Percentiles rank a stretch among this genome's conserved stretches.
These are phyloP conservation scores for Ormosia emarginata DNA, from an alignment of 306 rosid species.

Conservation along the genomic window DNA sequence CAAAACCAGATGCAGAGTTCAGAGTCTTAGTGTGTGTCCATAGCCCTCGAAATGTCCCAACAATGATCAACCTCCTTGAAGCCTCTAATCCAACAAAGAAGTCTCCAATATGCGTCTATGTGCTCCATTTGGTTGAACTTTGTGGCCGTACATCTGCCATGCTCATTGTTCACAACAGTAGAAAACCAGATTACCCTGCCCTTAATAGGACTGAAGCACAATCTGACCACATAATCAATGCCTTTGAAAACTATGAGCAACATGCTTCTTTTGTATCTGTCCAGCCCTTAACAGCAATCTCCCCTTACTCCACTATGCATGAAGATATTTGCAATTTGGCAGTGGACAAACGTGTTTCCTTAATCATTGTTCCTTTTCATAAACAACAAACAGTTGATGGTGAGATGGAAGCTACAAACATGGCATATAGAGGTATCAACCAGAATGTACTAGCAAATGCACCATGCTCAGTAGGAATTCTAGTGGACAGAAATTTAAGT, in stretches of 20 bases:
- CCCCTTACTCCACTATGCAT: slow-evolving; percentile 93
- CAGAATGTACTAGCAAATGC: slow-evolving; percentile 66
- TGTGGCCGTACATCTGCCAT: slow-evolving; percentile 93
- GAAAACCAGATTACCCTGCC: slow-evolving; percentile 51
- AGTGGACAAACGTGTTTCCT: slow-evolving; percentile 69
- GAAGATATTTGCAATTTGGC: slow-evolving; percentile 83
- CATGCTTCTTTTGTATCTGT: slow-evolving; percentile 52
- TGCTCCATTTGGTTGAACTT: slow-evolving; percentile 83
- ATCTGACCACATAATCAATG: slow-evolving; percentile 80
- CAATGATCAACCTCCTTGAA: slow-evolving; percentile 82
- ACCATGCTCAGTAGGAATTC: slow-evolving; percentile 86
- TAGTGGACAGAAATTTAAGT: slow-evolving; percentile 78
- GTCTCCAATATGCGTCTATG: slow-evolving; percentile 74
- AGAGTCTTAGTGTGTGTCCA: slow-evolving; percentile 68
- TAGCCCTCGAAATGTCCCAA: slow-evolving; percentile 79
- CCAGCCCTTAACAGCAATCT: slow-evolving; percentile 76
- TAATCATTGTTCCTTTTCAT: slow-evolving; percentile 80
- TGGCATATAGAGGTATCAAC: slow-evolving; percentile 61
- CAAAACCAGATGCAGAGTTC: slow-evolving; percentile 62
- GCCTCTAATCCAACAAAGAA: slow-evolving; percentile 72
- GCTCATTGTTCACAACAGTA: slow-evolving; percentile 82
- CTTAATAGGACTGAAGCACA: slow-evolving; percentile 77
- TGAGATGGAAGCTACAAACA: slow-evolving; percentile 86
- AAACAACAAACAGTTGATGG: slow-evolving; percentile 96
- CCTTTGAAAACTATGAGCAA: slow-evolving; percentile 77